Evolutionary conservation across 345 rosid species (phyloP).

Genomic region (Murraya koenigii): DNA sequence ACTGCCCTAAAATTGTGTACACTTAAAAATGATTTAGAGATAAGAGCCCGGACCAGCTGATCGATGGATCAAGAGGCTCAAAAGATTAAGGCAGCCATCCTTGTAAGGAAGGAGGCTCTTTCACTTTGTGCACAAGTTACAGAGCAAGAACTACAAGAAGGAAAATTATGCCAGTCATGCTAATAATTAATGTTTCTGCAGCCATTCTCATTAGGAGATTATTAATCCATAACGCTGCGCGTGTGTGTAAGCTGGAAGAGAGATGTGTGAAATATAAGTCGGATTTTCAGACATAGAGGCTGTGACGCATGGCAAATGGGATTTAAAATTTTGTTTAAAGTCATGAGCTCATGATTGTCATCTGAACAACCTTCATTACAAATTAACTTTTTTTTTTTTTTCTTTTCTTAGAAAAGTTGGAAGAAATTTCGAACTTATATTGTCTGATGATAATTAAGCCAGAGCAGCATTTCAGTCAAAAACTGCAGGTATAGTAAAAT

Average conservation of each 20-base stretch:
- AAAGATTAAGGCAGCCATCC: background rate
- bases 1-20: background rate
- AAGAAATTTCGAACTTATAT: background rate
- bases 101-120: background rate
- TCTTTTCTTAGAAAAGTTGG: background rate
- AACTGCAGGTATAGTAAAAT: constrained; percentile 5
- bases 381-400: background rate
- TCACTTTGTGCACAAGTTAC: background rate
- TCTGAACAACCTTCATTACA: constrained; percentile 1
- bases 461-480: constrained; percentile 15
- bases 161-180: too few relatives aligned
- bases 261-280: background rate
- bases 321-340: background rate
- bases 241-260: background rate
- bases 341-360: constrained; percentile 17
- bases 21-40: background rate
- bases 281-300: background rate
- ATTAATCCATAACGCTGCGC: background rate
- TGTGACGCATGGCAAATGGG: background rate
- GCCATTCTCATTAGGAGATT: background rate
- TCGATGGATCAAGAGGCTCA: too few relatives aligned
- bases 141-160: background rate
- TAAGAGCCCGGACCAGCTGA: background rate
- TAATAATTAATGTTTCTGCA: background rate
- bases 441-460: background rate